Evolutionary conservation across 768 basidiomycete species (phyloP).

Genomic region (Clavulina sp.): DNA sequence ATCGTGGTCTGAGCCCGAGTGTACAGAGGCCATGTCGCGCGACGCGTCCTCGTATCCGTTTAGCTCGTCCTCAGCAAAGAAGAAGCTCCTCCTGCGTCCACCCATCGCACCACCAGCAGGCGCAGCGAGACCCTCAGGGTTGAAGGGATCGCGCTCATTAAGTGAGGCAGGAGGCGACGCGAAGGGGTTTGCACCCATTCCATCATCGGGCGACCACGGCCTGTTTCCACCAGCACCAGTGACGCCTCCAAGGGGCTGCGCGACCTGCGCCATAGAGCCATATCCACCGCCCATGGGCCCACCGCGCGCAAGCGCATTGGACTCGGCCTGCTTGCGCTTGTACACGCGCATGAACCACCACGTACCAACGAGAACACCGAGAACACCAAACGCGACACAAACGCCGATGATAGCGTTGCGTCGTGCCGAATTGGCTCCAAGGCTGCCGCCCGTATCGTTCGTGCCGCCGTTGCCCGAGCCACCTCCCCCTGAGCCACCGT

Average conservation of each 20-base stretch:
- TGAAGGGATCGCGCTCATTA: background rate
- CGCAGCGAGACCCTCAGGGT: background rate
- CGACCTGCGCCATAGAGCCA: background rate
- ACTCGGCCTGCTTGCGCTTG: constrained; percentile 37
- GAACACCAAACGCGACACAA: constrained; percentile 61
- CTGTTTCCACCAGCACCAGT: too few relatives aligned
- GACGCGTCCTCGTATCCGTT: constrained; percentile 28
- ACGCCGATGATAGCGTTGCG: constrained; percentile 87
- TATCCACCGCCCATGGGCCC: constrained; percentile 12
- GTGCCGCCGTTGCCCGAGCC: background rate
- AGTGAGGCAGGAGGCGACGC: background rate
- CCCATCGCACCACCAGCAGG: constrained; percentile 1
- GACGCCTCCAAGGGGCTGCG: too few relatives aligned
- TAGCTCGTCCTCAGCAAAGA: constrained; percentile 73
- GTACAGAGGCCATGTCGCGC: constrained; percentile 21
- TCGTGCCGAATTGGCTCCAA: constrained; percentile 24
- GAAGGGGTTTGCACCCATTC: background rate
- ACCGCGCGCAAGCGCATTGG: constrained; percentile 13
- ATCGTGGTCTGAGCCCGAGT: too few relatives aligned
- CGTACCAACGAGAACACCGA: constrained; percentile 52
- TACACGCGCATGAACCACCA: constrained; percentile 55
- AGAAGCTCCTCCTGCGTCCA: constrained; percentile 35
- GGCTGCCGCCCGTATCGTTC: constrained; percentile 10
- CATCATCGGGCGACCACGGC: too few relatives aligned
- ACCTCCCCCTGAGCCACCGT: background rate